Conservation (phyloP, 2,329 filamentous ascomycete genomes). For the Cytospora piceicola region DNA sequence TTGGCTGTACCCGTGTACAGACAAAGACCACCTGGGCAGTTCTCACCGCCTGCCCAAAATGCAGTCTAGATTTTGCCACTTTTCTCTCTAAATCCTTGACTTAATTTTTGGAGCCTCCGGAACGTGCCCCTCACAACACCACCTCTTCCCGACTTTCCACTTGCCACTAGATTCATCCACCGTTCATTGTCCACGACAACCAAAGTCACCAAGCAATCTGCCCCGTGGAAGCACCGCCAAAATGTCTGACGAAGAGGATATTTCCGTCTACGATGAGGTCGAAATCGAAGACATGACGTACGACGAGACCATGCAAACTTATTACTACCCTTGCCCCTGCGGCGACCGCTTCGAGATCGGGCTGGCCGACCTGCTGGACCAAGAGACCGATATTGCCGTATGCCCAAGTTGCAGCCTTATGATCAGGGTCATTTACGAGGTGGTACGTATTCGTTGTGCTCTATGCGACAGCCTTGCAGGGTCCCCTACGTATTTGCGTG, state of each 20-base stretch:
- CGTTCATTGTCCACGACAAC: not conserved
- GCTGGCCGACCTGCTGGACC: slow-evolving; percentile 82
- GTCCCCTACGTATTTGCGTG: not conserved
- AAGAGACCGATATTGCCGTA: slow-evolving; percentile 85
- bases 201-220: not conserved
- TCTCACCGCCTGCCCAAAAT: not conserved
- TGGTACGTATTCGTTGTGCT: slow-evolving; percentile 57
- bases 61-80: not conserved
- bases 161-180: not conserved
- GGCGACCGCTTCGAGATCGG: slow-evolving; percentile 95
- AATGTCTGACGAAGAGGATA: slow-evolving; percentile 65
- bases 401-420: slow-evolving; percentile 97
- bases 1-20: not conserved
- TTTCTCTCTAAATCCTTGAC: slow-evolving; percentile 4
- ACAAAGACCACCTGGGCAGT: not conserved
- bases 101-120: not conserved
- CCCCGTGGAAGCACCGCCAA: slow-evolving; percentile 29
- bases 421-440: slow-evolving; percentile 92
- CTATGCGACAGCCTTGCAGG: not conserved
- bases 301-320: slow-evolving; percentile 80
- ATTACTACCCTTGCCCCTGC: slow-evolving; percentile 95
- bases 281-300: slow-evolving; percentile 99
- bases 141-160: not conserved
- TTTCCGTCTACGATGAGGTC: slow-evolving; percentile 93
- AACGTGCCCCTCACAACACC: not conserved